These are phyloP conservation scores for Diplodia seriata DNA, from an alignment of 2,329 filamentous ascomycete species.

Conservation along the genomic window DNA sequence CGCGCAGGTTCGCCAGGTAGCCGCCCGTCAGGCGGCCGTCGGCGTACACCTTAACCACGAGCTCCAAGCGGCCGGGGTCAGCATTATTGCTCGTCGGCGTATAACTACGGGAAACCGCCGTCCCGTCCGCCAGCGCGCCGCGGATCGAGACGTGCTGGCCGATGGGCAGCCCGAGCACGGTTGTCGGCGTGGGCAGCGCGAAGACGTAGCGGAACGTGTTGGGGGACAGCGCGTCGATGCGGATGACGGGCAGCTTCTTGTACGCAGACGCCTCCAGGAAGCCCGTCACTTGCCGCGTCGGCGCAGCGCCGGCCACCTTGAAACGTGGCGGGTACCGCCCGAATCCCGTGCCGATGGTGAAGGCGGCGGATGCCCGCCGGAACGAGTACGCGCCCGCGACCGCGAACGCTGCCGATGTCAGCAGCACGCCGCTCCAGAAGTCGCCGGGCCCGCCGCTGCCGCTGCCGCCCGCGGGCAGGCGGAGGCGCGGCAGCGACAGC, in stretches of 20 bases:
- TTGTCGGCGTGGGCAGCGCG: conserved; percentile 36
- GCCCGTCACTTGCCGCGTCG: conserved; percentile 7
- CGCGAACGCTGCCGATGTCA: conserved; percentile 40
- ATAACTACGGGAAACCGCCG: conserved; percentile 37
- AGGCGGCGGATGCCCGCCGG: conserved; percentile 34
- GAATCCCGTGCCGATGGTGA: conserved; percentile 34
- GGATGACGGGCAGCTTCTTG: conserved; percentile 54
- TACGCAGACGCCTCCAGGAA: conserved; percentile 50
- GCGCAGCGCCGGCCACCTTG: conserved; percentile 38
- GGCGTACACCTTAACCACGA: conserved; percentile 61
- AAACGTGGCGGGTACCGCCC: conserved; percentile 46
- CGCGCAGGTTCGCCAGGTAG: conserved; percentile 56
- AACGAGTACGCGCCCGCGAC: conserved; percentile 33
- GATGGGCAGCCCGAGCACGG: conserved; percentile 45
- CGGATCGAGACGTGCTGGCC: conserved; percentile 46
- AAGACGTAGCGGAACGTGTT: conserved; percentile 42
- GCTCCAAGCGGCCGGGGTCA: conserved; percentile 61
- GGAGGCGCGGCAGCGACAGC: too few species aligned
- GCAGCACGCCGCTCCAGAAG: conserved; percentile 44
- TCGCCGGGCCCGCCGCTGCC: not conserved
- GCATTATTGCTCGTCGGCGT: conserved; percentile 61
- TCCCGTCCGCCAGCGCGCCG: conserved; percentile 70
- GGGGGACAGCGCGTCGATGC: conserved; percentile 35
- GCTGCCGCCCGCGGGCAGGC: not conserved
- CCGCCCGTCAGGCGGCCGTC: conserved; percentile 59